These are phyloP conservation scores for Penicillium sp. DNA, from an alignment of 2,329 filamentous ascomycete genomes.

Conservation along the genomic window DNA sequence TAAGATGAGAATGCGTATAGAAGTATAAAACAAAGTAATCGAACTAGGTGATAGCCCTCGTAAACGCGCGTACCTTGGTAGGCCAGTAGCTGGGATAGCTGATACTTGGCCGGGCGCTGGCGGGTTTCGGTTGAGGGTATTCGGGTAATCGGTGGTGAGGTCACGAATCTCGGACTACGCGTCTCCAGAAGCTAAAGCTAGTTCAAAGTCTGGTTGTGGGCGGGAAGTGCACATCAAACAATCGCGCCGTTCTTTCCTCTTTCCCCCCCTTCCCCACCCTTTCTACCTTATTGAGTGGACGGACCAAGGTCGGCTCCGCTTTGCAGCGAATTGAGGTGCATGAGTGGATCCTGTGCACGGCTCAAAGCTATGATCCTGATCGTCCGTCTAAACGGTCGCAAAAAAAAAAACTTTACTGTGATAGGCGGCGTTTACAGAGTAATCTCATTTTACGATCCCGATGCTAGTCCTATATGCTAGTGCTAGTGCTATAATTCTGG, in stretches of 20 bases:
- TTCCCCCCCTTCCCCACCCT: no score
- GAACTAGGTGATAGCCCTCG: no score
- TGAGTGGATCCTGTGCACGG: constrained; percentile 2
- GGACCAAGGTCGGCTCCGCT: constrained; percentile 1
- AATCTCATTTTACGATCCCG: neutral
- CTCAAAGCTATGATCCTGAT: neutral
- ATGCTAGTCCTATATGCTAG: neutral
- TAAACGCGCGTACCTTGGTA: no score
- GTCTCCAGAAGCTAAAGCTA: neutral
- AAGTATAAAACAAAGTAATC: no score
- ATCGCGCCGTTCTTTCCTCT: no score
- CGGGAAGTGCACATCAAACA: neutral
- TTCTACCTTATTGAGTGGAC: constrained; percentile 1
- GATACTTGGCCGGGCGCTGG: no score
- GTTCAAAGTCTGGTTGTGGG: neutral
- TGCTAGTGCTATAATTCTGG: no score
- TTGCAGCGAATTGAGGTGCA: constrained; percentile 9
- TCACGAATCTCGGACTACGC: neutral
- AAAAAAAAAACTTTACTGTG: neutral
- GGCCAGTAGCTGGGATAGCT: no score
- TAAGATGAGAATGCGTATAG: no score
- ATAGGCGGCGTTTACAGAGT: neutral
- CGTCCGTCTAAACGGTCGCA: neutral
- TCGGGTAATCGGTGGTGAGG: neutral
- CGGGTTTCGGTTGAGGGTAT: no score